These are phyloP conservation scores for Clarkia xantiana DNA, from an alignment of 345 rosid genomes.

Conservation along the genomic window DNA sequence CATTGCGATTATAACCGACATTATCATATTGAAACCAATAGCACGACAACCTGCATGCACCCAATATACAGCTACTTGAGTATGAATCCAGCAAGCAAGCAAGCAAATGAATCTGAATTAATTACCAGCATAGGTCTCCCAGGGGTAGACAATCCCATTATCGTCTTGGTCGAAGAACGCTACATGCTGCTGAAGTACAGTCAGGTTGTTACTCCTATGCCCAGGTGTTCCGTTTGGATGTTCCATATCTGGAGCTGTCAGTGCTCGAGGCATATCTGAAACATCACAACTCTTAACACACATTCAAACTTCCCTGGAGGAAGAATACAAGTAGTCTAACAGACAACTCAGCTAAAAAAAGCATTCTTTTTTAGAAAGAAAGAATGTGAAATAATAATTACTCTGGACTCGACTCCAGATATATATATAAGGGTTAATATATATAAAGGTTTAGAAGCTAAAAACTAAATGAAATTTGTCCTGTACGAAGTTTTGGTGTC, in stretches of 20 bases:
- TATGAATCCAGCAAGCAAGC: neutral
- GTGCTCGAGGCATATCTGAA: constrained; percentile 63
- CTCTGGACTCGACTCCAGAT: too few species aligned
- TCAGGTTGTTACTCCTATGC: constrained; percentile 29
- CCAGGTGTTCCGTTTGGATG: constrained; percentile 57
- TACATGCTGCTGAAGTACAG: constrained; percentile 81
- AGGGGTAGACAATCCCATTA: constrained; percentile 85
- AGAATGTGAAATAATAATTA: too few species aligned
- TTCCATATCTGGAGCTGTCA: constrained; percentile 51
- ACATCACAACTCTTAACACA: too few species aligned
- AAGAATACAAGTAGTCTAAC: too few species aligned
- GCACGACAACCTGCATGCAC: constrained; percentile 33
- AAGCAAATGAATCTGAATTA: neutral
- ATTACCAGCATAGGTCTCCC: constrained; percentile 85
- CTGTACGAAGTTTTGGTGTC: too few species aligned
- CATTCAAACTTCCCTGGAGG: too few species aligned
- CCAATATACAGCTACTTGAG: neutral
- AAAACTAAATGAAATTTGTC: too few species aligned
- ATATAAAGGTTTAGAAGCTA: too few species aligned
- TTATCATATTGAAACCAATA: constrained; percentile 52
- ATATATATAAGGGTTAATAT: too few species aligned
- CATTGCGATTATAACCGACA: constrained; percentile 30
- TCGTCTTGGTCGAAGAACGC: constrained; percentile 69
- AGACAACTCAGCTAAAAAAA: too few species aligned
- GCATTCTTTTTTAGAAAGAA: too few species aligned